phyloP scores from a whole-genome alignment of 106 monocot genomes.

The Dendrobium nobile region DNA sequence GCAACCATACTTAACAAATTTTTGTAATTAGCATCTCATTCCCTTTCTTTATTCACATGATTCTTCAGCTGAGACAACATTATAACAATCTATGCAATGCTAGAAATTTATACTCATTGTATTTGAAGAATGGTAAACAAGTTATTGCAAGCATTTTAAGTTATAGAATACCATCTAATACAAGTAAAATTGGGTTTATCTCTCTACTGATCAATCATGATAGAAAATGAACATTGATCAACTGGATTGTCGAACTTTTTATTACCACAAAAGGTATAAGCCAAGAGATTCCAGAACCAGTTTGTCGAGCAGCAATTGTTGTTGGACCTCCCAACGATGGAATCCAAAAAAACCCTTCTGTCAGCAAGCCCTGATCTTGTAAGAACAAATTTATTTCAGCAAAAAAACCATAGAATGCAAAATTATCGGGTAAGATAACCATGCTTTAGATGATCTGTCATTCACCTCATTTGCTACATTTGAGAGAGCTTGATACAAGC shows the following conservation, averaged over 20 bases:
- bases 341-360: conserved; percentile 99
- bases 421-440: neutral
- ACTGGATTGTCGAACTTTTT: neutral
- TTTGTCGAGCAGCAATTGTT: conserved; percentile 97
- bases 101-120: no score
- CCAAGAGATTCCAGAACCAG: conserved; percentile 96
- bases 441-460: neutral
- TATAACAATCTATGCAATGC: no score
- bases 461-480: conserved; percentile 97
- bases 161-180: neutral
- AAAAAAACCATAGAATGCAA: neutral
- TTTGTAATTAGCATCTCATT: no score
- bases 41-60: no score
- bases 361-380: conserved; percentile 70
- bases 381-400: conserved; percentile 11
- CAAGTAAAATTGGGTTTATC: neutral
- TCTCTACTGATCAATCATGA: neutral
- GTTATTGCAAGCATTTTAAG: neutral
- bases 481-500: conserved; percentile 95
- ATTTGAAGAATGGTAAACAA: neutral
- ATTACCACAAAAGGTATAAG: conserved; percentile 95
- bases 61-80: no score
- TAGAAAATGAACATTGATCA: neutral
- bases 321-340: conserved; percentile 89
- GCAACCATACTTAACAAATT: no score